A percentile compares a stretch with the other conserved stretches of the same genome.
These are phyloP conservation scores for Sclerotiophoma versabilis DNA, from an alignment of 2,329 filamentous ascomycete genomes.

Conservation along the genomic window DNA sequence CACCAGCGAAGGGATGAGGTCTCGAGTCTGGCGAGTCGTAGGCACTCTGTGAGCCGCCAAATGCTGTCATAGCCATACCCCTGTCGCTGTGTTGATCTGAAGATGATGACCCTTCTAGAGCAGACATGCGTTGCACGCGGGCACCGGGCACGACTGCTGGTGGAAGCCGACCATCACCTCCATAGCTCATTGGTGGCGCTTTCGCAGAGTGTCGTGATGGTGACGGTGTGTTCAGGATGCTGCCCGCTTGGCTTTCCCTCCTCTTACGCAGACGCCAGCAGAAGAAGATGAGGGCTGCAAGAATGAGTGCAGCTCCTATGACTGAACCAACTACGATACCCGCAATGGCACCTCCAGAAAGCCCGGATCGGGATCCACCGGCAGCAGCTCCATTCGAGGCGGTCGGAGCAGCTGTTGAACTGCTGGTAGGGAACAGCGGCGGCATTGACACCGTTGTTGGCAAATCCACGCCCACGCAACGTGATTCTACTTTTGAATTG, in stretches of 20 bases:
- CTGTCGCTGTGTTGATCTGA: conserved; percentile 54
- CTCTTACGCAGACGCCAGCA: conserved; percentile 67
- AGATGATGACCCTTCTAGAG: conserved; percentile 76
- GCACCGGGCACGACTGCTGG: conserved; percentile 75
- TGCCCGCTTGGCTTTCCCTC: conserved; percentile 68
- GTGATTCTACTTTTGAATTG: conserved; percentile 74
- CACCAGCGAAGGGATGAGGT: conserved; percentile 48
- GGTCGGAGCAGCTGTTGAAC: conserved; percentile 60
- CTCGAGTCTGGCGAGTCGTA: conserved; percentile 74
- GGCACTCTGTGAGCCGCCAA: conserved; percentile 31
- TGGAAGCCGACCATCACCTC: conserved; percentile 48
- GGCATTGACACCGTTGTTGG: conserved; percentile 71
- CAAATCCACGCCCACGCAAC: conserved; percentile 78
- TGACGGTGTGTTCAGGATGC: conserved; percentile 88
- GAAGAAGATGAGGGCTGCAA: conserved; percentile 64
- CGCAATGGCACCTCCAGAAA: conserved; percentile 88
- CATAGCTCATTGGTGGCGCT: conserved; percentile 50
- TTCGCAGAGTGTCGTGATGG: conserved; percentile 57
- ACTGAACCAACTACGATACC: conserved; percentile 87
- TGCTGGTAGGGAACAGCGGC: conserved; percentile 67
- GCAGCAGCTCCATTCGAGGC: conserved; percentile 39
- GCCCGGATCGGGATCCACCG: conserved; percentile 51
- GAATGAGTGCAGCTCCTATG: conserved; percentile 72
- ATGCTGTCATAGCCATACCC: conserved; percentile 31
- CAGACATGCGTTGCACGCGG: conserved; percentile 94